Conservation (phyloP, 1,284 basidiomycete species). For the Chalciporus sp. region DNA sequence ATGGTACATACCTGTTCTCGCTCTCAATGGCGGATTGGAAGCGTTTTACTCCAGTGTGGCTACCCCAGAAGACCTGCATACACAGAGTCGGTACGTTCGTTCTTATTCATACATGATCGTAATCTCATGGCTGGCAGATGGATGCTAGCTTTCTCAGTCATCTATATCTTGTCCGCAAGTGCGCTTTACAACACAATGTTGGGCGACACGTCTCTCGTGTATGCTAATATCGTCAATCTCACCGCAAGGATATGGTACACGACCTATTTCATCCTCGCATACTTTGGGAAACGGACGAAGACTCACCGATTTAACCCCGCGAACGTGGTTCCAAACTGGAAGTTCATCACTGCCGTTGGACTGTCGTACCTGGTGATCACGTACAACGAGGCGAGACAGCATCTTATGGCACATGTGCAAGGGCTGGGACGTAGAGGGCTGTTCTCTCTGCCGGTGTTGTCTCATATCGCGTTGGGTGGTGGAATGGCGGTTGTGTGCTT, state of each 20-base stretch:
- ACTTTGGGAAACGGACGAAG: conserved; percentile 36
- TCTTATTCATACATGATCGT: conserved; percentile 2
- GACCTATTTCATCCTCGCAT: conserved; percentile 38
- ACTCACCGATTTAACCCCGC: conserved; percentile 26
- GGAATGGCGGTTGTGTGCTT: conserved; percentile 42
- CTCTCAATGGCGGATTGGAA: conserved; percentile 87
- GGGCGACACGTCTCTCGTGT: conserved; percentile 75
- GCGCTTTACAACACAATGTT: conserved; percentile 50
- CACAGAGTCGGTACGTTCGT: conserved; percentile 58
- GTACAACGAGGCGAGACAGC: conserved; percentile 21
- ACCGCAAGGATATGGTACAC: conserved; percentile 59
- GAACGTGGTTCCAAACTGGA: conserved; percentile 36
- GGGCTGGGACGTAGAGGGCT: conserved; percentile 33
- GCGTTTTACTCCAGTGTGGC: conserved; percentile 86
- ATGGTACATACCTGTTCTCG: conserved; percentile 86
- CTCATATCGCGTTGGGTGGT: conserved; percentile 46
- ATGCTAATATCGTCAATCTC: conserved; percentile 73
- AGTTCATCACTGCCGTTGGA: conserved; percentile 32
- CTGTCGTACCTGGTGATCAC: conserved; percentile 37
- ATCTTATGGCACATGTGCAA: conserved; percentile 28
- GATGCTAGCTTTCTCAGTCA: conserved; percentile 68
- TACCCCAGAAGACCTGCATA: conserved; percentile 58
- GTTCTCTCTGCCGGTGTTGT: conserved; percentile 34
- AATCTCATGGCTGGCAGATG: conserved; percentile 42
- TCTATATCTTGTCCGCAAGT: conserved; percentile 60